Conservation (phyloP, 2,329 filamentous ascomycete species). For the Geosmithia putterillii region DNA sequence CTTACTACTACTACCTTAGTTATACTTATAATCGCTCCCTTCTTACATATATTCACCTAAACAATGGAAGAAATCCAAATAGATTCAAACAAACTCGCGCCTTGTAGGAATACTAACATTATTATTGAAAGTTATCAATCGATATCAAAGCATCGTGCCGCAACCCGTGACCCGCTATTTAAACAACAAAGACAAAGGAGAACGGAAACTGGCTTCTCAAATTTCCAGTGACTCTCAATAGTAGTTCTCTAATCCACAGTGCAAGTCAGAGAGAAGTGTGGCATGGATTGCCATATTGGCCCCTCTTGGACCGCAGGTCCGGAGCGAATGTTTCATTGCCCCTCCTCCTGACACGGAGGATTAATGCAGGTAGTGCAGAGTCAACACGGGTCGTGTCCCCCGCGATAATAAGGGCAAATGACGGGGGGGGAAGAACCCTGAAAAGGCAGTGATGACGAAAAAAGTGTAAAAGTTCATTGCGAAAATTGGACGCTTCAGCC, state of each 20-base stretch:
- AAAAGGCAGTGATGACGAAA: background rate
- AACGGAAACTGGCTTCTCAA: background rate
- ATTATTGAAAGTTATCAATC: no score
- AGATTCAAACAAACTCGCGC: no score
- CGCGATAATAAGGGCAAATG: background rate
- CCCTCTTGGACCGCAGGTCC: background rate
- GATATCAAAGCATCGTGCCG: no score
- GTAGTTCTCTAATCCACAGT: background rate
- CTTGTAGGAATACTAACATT: no score
- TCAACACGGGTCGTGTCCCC: no score
- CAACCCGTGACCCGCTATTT: no score
- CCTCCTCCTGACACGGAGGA: background rate
- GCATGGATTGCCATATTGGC: background rate
- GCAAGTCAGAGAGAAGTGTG: background rate
- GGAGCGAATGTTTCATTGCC: background rate
- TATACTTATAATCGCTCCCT: background rate
- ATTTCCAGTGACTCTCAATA: background rate
- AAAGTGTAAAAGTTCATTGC: background rate
- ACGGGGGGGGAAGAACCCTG: no score
- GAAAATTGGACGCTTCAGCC: background rate
- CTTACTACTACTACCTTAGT: background rate
- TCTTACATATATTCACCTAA: background rate
- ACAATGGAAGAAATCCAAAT: background rate
- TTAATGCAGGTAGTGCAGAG: background rate
- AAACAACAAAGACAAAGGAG: no score